A percentile compares a stretch with the other conserved stretches of the same genome.
phyloP scores from a whole-genome alignment of 306 rosid genomes.

The Pterocarpus santalinus region DNA sequence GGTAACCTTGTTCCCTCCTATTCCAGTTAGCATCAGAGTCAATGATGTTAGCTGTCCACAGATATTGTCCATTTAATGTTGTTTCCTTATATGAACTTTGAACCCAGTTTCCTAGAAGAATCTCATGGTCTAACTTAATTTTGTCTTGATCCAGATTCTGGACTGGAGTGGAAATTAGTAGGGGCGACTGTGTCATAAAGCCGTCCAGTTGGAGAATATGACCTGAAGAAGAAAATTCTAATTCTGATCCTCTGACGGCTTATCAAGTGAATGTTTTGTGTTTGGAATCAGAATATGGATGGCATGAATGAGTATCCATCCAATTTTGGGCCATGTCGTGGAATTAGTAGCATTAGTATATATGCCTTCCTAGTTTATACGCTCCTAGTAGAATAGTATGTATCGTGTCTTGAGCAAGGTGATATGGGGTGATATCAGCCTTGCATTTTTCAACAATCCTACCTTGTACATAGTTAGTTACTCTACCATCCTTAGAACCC shows the following conservation, averaged over 20 bases:
- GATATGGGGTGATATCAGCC: constrained; percentile 38
- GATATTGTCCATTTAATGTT: background rate
- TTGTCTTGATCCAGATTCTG: constrained; percentile 38
- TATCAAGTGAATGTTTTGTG: constrained; percentile 34
- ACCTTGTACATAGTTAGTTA: constrained; percentile 64
- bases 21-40: background rate
- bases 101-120: constrained; percentile 27
- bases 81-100: constrained; percentile 21
- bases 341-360: constrained; percentile 49
- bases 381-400: constrained; percentile 35
- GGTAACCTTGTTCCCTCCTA: constrained; percentile 41
- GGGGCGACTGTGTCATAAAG: constrained; percentile 50
- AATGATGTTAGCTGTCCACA: background rate
- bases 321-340: constrained; percentile 64
- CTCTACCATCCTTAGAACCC: constrained; percentile 21
- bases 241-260: constrained; percentile 41
- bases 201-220: constrained; percentile 54
- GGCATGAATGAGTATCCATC: constrained; percentile 53
- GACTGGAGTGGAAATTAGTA: constrained; percentile 41
- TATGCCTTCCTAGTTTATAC: constrained; percentile 43
- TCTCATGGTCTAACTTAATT: background rate
- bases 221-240: constrained; percentile 52
- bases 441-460: constrained; percentile 49
- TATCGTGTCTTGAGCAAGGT: constrained; percentile 44
- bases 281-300: constrained; percentile 54